phyloP scores from a whole-genome alignment of 805 yeast genomes.

The Scheffersomyces stipitis region DNA sequence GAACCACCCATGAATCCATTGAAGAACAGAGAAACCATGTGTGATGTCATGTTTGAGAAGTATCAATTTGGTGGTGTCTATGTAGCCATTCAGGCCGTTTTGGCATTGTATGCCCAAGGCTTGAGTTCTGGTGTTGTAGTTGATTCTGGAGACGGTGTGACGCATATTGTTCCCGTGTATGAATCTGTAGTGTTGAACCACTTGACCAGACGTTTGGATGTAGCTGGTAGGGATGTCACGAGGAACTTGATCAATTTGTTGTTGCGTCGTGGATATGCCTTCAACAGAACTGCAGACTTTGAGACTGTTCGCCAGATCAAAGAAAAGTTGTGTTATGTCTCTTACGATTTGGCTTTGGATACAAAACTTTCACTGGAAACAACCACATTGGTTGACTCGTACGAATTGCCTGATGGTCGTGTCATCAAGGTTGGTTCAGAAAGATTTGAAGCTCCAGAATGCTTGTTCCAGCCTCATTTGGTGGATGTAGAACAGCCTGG shows the following conservation, averaged over 20 bases:
- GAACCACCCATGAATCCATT: slow-evolving; percentile 98
- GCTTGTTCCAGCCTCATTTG: slow-evolving; percentile 91
- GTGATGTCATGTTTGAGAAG: slow-evolving; percentile 88
- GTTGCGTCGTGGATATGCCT: slow-evolving; percentile 95
- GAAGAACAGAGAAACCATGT: slow-evolving; percentile 87
- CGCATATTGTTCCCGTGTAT: slow-evolving; percentile 97
- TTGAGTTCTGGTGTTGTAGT: slow-evolving; percentile 96
- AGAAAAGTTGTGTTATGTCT: slow-evolving; percentile 93
- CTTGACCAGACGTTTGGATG: slow-evolving; percentile 86
- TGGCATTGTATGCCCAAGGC: slow-evolving; percentile 96
- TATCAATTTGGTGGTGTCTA: slow-evolving; percentile 90
- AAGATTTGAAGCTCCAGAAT: slow-evolving; percentile 95
- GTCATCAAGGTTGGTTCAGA: slow-evolving; percentile 92
- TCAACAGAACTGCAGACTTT: slow-evolving; percentile 97
- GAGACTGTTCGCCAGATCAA: slow-evolving; percentile 98
- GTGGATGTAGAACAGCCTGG: slow-evolving; percentile 98
- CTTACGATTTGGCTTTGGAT: slow-evolving; percentile 91
- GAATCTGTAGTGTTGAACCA: slow-evolving; percentile 96
- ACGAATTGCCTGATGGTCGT: slow-evolving; percentile 96
- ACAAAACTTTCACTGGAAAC: slow-evolving; percentile 86
- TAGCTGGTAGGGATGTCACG: slow-evolving; percentile 99
- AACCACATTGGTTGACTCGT: slow-evolving; percentile 87
- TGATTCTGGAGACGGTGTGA: slow-evolving; percentile 98
- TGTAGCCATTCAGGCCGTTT: slow-evolving; percentile 96
- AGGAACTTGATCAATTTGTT: slow-evolving; percentile 87